Percentiles rank a stretch among this genome's conserved stretches.
Conservation (phyloP, 2,329 filamentous ascomycete genomes). For the Beauveria bassiana region DNA sequence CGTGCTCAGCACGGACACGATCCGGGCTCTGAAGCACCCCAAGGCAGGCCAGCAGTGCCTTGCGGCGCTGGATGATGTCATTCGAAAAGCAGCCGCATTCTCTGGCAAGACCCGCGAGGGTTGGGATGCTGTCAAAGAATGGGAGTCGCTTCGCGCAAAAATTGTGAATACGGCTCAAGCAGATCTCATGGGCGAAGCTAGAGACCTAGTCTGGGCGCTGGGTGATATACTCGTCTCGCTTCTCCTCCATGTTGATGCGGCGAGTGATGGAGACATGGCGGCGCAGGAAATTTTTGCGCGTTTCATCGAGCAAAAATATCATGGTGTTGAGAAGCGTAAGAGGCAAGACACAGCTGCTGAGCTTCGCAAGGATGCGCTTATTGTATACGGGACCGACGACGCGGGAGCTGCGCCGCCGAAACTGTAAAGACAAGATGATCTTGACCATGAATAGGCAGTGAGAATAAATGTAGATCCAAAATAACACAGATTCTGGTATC, state of each 20-base stretch:
- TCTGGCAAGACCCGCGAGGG: slow-evolving; percentile 19
- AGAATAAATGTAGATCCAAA: background rate
- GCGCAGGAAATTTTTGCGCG: slow-evolving; percentile 32
- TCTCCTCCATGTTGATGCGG: slow-evolving; percentile 35
- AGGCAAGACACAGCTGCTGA: slow-evolving; percentile 19
- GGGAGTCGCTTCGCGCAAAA: slow-evolving; percentile 31
- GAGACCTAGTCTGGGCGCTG: slow-evolving; percentile 34
- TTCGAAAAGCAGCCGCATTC: slow-evolving; percentile 21
- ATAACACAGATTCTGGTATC: background rate
- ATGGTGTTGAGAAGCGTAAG: slow-evolving; percentile 13
- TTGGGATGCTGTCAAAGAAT: slow-evolving; percentile 27
- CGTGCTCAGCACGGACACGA: slow-evolving; percentile 50
- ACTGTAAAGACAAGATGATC: background rate
- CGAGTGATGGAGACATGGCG: slow-evolving; percentile 27
- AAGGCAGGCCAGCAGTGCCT: slow-evolving; percentile 28
- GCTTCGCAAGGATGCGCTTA: slow-evolving; percentile 23
- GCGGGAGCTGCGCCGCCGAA: slow-evolving; percentile 14
- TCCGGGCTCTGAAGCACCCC: slow-evolving; percentile 40
- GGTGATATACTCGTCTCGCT: slow-evolving; percentile 36
- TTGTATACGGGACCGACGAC: slow-evolving; percentile 28
- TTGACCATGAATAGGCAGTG: background rate
- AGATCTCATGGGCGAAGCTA: slow-evolving; percentile 37
- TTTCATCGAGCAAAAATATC: slow-evolving; percentile 26
- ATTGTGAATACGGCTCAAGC: slow-evolving; percentile 28
- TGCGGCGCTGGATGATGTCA: slow-evolving; percentile 35